phyloP scores from a whole-genome alignment of 2,329 filamentous ascomycete genomes.

The Alternaria angustiovoidea region DNA sequence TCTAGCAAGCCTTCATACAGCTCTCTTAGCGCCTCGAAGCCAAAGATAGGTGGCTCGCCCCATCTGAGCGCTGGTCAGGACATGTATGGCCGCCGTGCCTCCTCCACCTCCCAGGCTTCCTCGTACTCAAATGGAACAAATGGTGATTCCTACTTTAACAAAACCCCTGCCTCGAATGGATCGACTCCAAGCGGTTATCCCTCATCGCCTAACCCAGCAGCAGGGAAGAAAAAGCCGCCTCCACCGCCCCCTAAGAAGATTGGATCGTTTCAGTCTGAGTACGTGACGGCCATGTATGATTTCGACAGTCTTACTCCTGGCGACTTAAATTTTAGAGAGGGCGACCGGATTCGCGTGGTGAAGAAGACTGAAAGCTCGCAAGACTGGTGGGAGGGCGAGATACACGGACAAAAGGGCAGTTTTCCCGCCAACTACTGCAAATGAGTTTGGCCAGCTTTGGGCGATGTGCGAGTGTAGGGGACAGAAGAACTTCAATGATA shows the following conservation, averaged over 20 bases:
- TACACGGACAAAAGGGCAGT: slow-evolving; percentile 71
- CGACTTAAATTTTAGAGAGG: slow-evolving; percentile 78
- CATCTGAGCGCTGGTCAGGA: slow-evolving; percentile 43
- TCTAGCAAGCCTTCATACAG: slow-evolving; percentile 46
- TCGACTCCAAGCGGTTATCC: slow-evolving; percentile 29
- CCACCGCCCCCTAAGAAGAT: slow-evolving; percentile 72
- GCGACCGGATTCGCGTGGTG: slow-evolving; percentile 77
- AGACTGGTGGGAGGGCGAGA: slow-evolving; percentile 88
- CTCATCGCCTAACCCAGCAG: slow-evolving; percentile 54
- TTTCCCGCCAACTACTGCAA: slow-evolving; percentile 88
- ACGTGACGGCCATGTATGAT: slow-evolving; percentile 76
- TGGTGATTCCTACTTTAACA: slow-evolving; percentile 48
- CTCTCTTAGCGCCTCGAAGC: slow-evolving; percentile 45
- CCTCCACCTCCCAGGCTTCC: slow-evolving; percentile 43
- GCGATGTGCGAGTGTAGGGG: not conserved
- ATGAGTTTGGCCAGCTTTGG: slow-evolving; percentile 16
- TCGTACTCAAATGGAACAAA: slow-evolving; percentile 41
- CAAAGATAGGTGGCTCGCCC: slow-evolving; percentile 45
- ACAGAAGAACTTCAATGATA: slow-evolving; percentile 18
- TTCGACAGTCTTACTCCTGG: slow-evolving; percentile 74
- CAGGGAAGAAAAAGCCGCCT: slow-evolving; percentile 75
- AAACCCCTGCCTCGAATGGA: slow-evolving; percentile 54
- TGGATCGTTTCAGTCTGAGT: slow-evolving; percentile 61
- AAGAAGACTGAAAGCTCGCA: slow-evolving; percentile 82
- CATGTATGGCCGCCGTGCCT: slow-evolving; percentile 40